Evolutionary conservation across 1,284 basidiomycete genomes (phyloP).

Genomic region (Ceratobasidium sp.): DNA sequence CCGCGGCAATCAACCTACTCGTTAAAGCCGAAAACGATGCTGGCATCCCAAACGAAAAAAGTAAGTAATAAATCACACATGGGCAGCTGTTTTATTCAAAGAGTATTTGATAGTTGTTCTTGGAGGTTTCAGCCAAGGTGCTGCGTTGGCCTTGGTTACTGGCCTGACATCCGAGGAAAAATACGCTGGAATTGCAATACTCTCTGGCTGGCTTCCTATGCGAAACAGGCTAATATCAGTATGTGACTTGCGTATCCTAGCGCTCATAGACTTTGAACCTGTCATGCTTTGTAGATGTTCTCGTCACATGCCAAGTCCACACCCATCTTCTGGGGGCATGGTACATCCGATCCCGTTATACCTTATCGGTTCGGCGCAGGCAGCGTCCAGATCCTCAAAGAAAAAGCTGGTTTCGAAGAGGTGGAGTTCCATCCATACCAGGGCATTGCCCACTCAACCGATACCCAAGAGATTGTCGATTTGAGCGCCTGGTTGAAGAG

Average conservation of each 20-base stretch:
- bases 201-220: constrained; percentile 85
- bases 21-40: constrained; percentile 79
- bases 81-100: constrained; percentile 28
- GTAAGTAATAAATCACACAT: constrained; percentile 46
- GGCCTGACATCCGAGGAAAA: constrained; percentile 76
- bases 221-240: constrained; percentile 73
- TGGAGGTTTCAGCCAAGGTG: constrained; percentile 92
- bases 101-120: constrained; percentile 68
- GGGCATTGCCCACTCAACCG: constrained; percentile 42
- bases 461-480: constrained; percentile 46
- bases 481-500: constrained; percentile 46
- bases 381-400: constrained; percentile 68
- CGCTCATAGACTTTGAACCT: not conserved
- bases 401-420: constrained; percentile 62
- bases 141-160: constrained; percentile 75
- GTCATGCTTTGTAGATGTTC: constrained; percentile 63
- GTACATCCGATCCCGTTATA: constrained; percentile 81
- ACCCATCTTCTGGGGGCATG: constrained; percentile 93
- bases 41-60: constrained; percentile 69
- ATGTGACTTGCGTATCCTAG: constrained; percentile 51
- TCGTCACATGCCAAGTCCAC: constrained; percentile 67
- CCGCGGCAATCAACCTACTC: constrained; percentile 72
- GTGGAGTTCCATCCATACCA: constrained; percentile 46
- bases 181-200: constrained; percentile 76
- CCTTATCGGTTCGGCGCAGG: constrained; percentile 63